Evolutionary conservation across 768 basidiomycete genomes (phyloP).

Genomic region (Lentinula sp.): DNA sequence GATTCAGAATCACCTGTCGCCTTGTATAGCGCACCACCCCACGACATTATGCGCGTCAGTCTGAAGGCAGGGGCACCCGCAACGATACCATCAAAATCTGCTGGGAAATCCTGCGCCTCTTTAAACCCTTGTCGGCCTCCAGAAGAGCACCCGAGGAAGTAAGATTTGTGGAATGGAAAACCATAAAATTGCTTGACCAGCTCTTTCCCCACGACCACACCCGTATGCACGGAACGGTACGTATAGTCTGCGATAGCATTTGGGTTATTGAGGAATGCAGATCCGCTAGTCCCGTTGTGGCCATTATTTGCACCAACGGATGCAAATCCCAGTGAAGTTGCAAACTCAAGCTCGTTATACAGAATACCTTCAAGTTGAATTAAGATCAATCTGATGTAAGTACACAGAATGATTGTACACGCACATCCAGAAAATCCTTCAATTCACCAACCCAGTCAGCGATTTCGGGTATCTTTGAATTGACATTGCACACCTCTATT

Average conservation of each 20-base stretch:
- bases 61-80: slow-evolving; percentile 15
- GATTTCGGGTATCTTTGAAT: neutral
- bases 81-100: slow-evolving; percentile 14
- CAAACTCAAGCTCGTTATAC: neutral
- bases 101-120: slow-evolving; percentile 13
- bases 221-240: slow-evolving; percentile 11
- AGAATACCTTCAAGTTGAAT: neutral
- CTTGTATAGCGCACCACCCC: neutral
- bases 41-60: neutral
- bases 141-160: slow-evolving; percentile 17
- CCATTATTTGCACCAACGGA: neutral
- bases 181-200: slow-evolving; percentile 16
- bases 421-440: neutral
- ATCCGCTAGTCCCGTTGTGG: neutral
- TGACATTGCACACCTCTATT: slow-evolving; percentile 9
- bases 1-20: neutral
- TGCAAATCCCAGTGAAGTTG: neutral
- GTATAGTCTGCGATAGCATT: neutral
- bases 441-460: neutral
- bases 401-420: neutral
- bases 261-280: neutral
- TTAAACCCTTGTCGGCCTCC: slow-evolving; percentile 18
- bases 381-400: neutral
- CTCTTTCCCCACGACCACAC: slow-evolving; percentile 14
- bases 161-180: slow-evolving; percentile 11